phyloP scores from a whole-genome alignment of 2,329 filamentous ascomycete genomes.

The Arthroderma sp. region DNA sequence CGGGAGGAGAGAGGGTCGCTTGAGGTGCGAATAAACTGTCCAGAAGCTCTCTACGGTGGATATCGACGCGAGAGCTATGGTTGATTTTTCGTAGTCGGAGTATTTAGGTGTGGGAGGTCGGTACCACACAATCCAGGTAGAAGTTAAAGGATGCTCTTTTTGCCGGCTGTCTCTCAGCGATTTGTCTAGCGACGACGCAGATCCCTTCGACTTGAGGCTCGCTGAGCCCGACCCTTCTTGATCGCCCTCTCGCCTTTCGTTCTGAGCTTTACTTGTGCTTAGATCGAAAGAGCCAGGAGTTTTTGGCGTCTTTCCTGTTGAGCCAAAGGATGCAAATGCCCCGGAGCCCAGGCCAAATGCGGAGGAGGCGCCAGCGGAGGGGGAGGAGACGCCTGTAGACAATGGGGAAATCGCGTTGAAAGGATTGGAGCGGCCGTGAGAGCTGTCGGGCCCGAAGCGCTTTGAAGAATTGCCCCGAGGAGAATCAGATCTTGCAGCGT shows the following conservation, averaged over 20 bases:
- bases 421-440: constrained; percentile 61
- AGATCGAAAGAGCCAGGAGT: constrained; percentile 68
- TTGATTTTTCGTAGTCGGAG: constrained; percentile 95
- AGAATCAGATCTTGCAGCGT: constrained; percentile 41
- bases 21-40: constrained; percentile 75
- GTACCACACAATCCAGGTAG: constrained; percentile 95
- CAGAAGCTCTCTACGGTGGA: constrained; percentile 82
- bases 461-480: constrained; percentile 54
- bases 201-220: constrained; percentile 27
- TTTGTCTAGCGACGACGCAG: constrained; percentile 28
- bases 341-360: constrained; percentile 91
- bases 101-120: constrained; percentile 92
- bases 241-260: constrained; percentile 47
- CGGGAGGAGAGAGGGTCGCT: constrained; percentile 73
- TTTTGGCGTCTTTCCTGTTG: constrained; percentile 73
- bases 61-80: constrained; percentile 72
- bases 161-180: constrained; percentile 14
- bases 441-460: constrained; percentile 60
- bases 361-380: constrained; percentile 63
- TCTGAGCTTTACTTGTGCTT: constrained; percentile 44
- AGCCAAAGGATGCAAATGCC: constrained; percentile 89
- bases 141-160: constrained; percentile 53
- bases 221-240: constrained; percentile 15
- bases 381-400: constrained; percentile 56
- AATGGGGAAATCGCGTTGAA: constrained; percentile 65